Evolutionary conservation across 1,284 basidiomycete species (phyloP), one percentile per base, ranked within the genome.

Genomic region (Anthracocystis setariae): DNA sequence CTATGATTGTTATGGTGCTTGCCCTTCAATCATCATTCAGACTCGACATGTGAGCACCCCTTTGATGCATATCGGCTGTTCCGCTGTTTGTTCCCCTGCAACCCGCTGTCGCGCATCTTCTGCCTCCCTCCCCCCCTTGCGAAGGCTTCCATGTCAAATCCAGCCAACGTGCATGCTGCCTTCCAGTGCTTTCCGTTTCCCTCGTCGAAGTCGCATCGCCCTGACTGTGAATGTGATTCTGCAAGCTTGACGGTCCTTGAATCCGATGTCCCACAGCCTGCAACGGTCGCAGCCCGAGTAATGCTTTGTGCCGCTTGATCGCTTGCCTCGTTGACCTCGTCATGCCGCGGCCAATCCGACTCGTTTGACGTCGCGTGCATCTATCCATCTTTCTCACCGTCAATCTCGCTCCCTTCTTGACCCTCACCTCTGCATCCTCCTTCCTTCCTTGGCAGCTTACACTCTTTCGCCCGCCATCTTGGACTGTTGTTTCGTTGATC

Each of bases 371-470:
- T 47, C 52, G 47, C 37, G 29, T 46, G 43, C 47, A 51, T 42
- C 29, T 27, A 39, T 52, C 29, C 32, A 25, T 27, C 9, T 18
- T 42, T 25, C 53, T 44, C 48, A 52, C 49, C 48, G 21, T 56
- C 49, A 48, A 56, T 23, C 60, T 62, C 60, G 52, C 52, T 61
- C 46, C 25, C 20, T 24, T 18, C 38, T 25, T 46, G 17, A 21
- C 42, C 44, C 20, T 25, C 32, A 40, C 21, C 29, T 32, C n/a
- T 20, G 5, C n/a, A 3, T 45, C 43, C 20, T 38, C 24, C 5
- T 23, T 27, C 23, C 21, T 20, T 15, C 29, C 25, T 24, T 46
- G 15, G 21, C 47, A 25, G 23, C 44, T 27, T 37, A 27, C 45
- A 33, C 29, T 42, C 24, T 46, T 39, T 27, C 45, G 15, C 44